These are phyloP conservation scores for Trichoderma guizhouense DNA, from an alignment of 2,329 filamentous ascomycete species.

Conservation along the genomic window DNA sequence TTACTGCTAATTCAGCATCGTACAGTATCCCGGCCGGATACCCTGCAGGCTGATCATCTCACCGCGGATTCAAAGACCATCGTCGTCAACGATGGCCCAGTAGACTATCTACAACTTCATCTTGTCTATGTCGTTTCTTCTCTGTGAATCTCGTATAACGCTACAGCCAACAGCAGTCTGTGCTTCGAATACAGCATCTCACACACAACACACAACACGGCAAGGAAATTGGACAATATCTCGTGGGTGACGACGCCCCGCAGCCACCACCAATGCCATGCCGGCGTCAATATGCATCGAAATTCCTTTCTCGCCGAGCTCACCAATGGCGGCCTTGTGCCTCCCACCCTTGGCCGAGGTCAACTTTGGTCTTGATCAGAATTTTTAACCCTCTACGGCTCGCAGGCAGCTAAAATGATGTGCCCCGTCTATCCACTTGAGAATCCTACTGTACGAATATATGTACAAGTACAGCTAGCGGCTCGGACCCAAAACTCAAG, in stretches of 20 bases:
- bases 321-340: not conserved
- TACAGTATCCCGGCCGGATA: not conserved
- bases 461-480: not conserved
- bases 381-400: not conserved
- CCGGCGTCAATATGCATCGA: not conserved
- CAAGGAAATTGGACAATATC: constrained; percentile 9
- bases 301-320: not conserved
- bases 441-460: constrained; percentile 1
- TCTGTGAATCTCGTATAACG: not conserved
- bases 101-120: not conserved
- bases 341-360: not conserved
- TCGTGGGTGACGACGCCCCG: constrained; percentile 8
- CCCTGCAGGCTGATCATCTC: not conserved
- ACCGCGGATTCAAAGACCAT: not conserved
- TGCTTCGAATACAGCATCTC: not conserved
- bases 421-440: not conserved
- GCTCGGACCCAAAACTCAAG: not conserved
- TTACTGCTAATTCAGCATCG: not conserved
- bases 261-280: constrained; percentile 8
- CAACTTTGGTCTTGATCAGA: not conserved
- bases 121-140: not conserved
- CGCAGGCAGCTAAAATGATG: not conserved
- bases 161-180: not conserved
- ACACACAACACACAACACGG: not conserved
- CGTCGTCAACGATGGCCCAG: not conserved